Percentiles rank a stretch among this genome's conserved stretches.
These are phyloP conservation scores for Erysimum cheiri DNA, from an alignment of 441 rosid species.

Conservation along the genomic window DNA sequence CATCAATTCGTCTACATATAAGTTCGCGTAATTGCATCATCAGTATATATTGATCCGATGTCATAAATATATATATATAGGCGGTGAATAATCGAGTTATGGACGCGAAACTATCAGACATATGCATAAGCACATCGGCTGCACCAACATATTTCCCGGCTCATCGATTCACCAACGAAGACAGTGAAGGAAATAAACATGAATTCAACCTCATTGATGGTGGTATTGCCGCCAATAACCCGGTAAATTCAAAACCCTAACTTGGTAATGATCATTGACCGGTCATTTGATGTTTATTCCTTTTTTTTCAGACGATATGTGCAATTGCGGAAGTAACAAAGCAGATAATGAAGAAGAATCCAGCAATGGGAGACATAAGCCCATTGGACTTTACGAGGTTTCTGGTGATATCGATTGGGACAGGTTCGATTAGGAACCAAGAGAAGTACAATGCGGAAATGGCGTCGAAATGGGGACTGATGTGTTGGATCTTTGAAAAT, in stretches of 20 bases:
- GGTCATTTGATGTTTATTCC: neutral
- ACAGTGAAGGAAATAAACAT: conserved; percentile 43
- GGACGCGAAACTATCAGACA: conserved; percentile 60
- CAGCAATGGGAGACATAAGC: conserved; percentile 42
- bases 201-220: conserved; percentile 73
- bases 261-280: too few species aligned
- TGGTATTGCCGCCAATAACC: conserved; percentile 70
- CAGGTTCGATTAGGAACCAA: conserved; percentile 53
- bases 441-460: conserved; percentile 45
- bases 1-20: neutral
- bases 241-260: conserved; percentile 41
- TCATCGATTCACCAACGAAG: conserved; percentile 54
- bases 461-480: conserved; percentile 60
- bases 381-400: conserved; percentile 54
- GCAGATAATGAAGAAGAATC: conserved; percentile 50
- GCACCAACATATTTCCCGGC: conserved; percentile 79
- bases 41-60: neutral
- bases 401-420: conserved; percentile 61
- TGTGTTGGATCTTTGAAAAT: conserved; percentile 48
- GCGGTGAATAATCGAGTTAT: conserved; percentile 37
- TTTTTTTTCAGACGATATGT: conserved; percentile 54
- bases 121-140: conserved; percentile 65
- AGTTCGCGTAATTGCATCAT: neutral
- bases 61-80: conserved; percentile 36
- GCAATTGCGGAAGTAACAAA: conserved; percentile 57